phyloP scores from a whole-genome alignment of 2,329 filamentous ascomycete genomes.

The Fusarium odoratissimum region DNA sequence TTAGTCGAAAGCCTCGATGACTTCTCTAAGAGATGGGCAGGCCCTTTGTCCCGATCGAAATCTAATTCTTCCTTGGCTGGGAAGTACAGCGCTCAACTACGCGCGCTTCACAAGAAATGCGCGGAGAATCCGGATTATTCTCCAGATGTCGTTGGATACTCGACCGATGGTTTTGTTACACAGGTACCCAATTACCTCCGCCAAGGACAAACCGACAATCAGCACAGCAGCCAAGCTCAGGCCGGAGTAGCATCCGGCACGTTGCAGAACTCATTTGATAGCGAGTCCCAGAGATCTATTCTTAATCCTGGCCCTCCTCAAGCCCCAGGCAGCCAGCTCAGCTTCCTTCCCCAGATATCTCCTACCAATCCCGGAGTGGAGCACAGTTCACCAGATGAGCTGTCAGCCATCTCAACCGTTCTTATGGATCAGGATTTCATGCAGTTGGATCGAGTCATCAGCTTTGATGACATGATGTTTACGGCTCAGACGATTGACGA shows the following conservation, averaged over 20 bases:
- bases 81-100: slow-evolving; percentile 21
- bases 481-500: slow-evolving; percentile 34
- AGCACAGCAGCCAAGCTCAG: fast-evolving
- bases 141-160: slow-evolving; percentile 30
- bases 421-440: slow-evolving; percentile 49
- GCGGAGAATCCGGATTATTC: neutral
- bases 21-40: slow-evolving; percentile 47
- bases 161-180: slow-evolving; percentile 8
- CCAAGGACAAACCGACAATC: fast-evolving
- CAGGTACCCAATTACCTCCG: neutral
- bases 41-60: slow-evolving; percentile 3
- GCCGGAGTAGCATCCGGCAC: fast-evolving
- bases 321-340: neutral
- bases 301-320: neutral
- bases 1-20: slow-evolving; percentile 47
- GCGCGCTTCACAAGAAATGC: slow-evolving; percentile 11
- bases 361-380: slow-evolving; percentile 4
- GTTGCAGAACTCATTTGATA: neutral
- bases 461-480: slow-evolving; percentile 53
- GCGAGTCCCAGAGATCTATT: neutral
- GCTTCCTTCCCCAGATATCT: slow-evolving; percentile 20
- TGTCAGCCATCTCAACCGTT: slow-evolving; percentile 48
- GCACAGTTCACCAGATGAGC: slow-evolving; percentile 38
- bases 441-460: slow-evolving; percentile 50
- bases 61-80: neutral